A percentile compares a stretch with the other conserved stretches of the same genome.
Evolutionary conservation across 2,329 filamentous ascomycete genomes (phyloP).

Genomic region (Beauveria asiatica): DNA sequence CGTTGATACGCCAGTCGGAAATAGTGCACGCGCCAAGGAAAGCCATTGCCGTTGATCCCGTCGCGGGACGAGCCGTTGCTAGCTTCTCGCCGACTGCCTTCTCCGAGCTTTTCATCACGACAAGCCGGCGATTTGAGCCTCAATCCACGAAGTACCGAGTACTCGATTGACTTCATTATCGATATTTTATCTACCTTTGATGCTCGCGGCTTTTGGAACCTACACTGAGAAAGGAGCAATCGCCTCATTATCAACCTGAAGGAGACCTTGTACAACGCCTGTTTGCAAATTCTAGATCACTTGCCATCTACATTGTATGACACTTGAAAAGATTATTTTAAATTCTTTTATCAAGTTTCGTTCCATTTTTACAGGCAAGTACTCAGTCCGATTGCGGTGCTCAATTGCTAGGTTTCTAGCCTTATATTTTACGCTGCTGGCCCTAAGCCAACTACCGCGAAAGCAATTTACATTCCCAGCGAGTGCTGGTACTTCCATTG

Average conservation of each 20-base stretch:
- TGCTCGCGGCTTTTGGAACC: background rate
- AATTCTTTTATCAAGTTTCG: background rate
- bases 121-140: background rate
- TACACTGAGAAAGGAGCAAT: background rate
- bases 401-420: background rate
- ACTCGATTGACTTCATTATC: too few relatives aligned
- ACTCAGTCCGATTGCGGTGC: background rate
- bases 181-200: background rate
- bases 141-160: background rate
- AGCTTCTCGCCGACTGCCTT: background rate
- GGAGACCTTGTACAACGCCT: background rate
- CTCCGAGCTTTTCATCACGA: background rate
- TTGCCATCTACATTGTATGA: background rate
- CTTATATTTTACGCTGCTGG: too few relatives aligned
- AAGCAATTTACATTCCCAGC: background rate
- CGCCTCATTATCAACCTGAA: background rate
- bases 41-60: background rate
- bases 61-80: conserved; percentile 9
- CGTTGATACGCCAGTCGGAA: background rate
- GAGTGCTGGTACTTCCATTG: background rate
- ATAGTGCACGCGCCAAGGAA: background rate
- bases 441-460: background rate
- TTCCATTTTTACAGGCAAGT: background rate
- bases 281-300: background rate
- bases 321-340: background rate